Base-by-base conservation (phyloP, 2,329 filamentous ascomycete genomes). In the Exophiala spinifera region DNA sequence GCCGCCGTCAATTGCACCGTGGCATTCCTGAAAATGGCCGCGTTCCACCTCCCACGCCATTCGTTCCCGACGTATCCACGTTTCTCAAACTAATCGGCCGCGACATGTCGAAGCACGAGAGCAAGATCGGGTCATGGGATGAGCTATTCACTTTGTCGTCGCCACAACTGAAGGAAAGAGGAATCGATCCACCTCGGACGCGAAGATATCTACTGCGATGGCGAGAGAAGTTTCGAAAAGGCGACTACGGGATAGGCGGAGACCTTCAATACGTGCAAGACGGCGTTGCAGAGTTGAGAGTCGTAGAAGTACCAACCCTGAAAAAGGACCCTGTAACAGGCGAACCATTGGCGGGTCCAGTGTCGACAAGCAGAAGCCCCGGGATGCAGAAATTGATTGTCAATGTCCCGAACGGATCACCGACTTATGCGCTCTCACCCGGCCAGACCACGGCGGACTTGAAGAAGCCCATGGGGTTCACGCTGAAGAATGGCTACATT, bases 61-160 rank as follows among this genome's bases (percentile, higher is more conserved):
- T 63, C 17, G 62, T 64, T 15, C 62, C 62, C 13, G 62, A 64
- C 20, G 59, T 90, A 37, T 70, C 80, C 64, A 94, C 91, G 14
- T 96, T 99, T 73, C 85, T 97, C 59, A 89, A 82, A 33, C 79
- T 96, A 56, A 96, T 97, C 72, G 94, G 94, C 64, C 91, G 94
- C 60, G 86, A 86, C 64, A 84, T 96, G 65, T 85, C 81, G 66
- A 84, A 87, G 67, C 89, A 96, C 76, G 82, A 87, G 46, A 79
- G 83, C 72, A 97, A 97, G 72, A 89, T 99, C 65, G 84, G 88
- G 2, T 86, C 87, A 10, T 97, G 94, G 94, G 87, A 94, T 49
- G 83, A 89, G 4, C 83, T 99, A 43, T 97, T 97, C 79, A 85
- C 85, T 43, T 79, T 94, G 61, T 85, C 83, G 19, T 90, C 89